Base-by-base conservation (phyloP, 345 rosid species). In the Durio zibethinus region DNA sequence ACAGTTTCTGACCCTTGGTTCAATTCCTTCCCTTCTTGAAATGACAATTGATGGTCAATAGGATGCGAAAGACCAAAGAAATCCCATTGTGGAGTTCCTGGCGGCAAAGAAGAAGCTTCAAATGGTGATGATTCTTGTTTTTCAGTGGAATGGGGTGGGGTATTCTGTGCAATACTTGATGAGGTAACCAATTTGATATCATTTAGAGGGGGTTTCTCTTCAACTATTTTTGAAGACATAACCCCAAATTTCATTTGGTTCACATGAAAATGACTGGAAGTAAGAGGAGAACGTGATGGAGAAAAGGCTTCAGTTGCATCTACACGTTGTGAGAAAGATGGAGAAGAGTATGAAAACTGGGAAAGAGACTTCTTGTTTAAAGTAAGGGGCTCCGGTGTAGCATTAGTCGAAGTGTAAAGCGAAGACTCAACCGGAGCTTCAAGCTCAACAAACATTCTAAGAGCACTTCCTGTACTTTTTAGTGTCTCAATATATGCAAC, bases 11-110 rank as follows among this genome's bases (percentile, higher is more conserved):
- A 62, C 57, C 78, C 86, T 45, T 72, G 85, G 60, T 66, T 79
- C 76, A 16, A 40, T 73, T 82, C 85, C 73, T 82, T 85, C 20
- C 82, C 91, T 64, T 85, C 89, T 78, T 85, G 88, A 76, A 85
- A 83, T 36, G 98, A 85, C 78, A 89, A 84, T 54, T 86, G 89
- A 72, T 78, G 77, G 77, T 91, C 97, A 31, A 84, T 82, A 21
- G 97, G 94, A 80, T 89, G 93, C 79, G 67, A 82, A 79, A 85
- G 89, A 72, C 86, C 91, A 85, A 96, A 93, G 83, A 82, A 96
- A 86, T 96, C 99, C 99, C 99, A 96, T 11, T 82, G 90, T 14
- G 92, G 89, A 45, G 88, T 82, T 79, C 84, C 92, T 59, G 92
- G 68, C 4, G 91, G 88, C 61, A 76, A 61, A 31, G 87, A 64